Evolutionary conservation across 352 stramenopile genomes (phyloP), one percentile per base, ranked within the genome.

Genomic region (Pythium sukuiense): DNA sequence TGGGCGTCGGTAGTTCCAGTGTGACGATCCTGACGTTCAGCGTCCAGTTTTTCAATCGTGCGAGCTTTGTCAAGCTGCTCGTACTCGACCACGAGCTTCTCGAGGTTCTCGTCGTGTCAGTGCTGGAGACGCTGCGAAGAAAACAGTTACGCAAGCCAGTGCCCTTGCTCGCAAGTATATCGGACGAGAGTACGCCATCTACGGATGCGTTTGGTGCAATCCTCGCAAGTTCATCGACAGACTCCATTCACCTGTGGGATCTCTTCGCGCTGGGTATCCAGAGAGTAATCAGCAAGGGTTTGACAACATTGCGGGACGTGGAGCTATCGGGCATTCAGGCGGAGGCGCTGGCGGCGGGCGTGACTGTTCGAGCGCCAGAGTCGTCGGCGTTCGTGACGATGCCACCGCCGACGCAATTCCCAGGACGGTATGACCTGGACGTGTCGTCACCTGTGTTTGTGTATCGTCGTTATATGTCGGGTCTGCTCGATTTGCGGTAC

Each of bases 1-100:
- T 80, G 0, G 87, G 87, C 32, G 73, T 92, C n/a, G 87, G 87
- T 20, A 92, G 76, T 33, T 85, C 81, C 20, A 87, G 70, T 12
- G 97, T 98, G 57, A 98, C 90, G 27, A 96, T 96, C 63, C 73
- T 96, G 45, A 83, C 85, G 24, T 93, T 99, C 52, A 95, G 83
- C 35, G 97, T 99, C 6, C 97, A 99, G 75, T 99, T 99, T 65
- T 91, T 99, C 65, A 99, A 99, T 72, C 92, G 97, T n/a, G 90
- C 95, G 32, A 97, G 90, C 7, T 99, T 99, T 76, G 96, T 99
- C 18, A 87, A 88, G 66, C 75, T 90, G 2, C 59, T 95, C n/a
- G 82, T 92, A 26, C 71, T 75, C 6, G 75, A 92, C 61, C 85
- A 91, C 67, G 83, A 88, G 30, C 58, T 95, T 8, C 65, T 95